phyloP scores from a whole-genome alignment of 1,284 basidiomycete genomes.

The Malassezia nana region DNA sequence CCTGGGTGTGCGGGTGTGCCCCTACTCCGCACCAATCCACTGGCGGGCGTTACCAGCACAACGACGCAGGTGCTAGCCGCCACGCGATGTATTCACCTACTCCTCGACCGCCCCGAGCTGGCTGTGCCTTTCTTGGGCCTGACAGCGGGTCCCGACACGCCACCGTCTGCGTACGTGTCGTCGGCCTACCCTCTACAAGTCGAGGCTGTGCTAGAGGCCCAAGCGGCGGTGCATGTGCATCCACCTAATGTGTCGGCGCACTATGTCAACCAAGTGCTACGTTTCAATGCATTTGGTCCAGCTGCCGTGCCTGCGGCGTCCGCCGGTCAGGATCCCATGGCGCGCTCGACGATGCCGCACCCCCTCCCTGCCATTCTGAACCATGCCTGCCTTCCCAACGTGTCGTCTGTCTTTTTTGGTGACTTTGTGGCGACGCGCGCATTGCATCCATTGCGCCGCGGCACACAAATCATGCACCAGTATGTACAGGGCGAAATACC shows the following conservation, averaged over 20 bases:
- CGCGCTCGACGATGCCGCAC: slow-evolving; percentile 43
- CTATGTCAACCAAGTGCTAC: slow-evolving; percentile 45
- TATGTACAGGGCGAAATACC: slow-evolving; percentile 43
- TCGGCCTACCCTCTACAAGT: slow-evolving; percentile 30
- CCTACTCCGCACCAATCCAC: slow-evolving; percentile 31
- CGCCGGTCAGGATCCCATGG: slow-evolving; percentile 18
- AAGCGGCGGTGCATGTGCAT: not conserved
- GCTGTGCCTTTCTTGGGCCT: slow-evolving; percentile 37
- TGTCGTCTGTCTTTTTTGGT: slow-evolving; percentile 44
- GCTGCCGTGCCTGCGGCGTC: slow-evolving; percentile 28
- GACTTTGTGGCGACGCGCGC: slow-evolving; percentile 43
- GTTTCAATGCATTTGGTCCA: slow-evolving; percentile 47
- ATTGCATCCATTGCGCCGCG: slow-evolving; percentile 28
- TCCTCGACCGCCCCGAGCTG: slow-evolving; percentile 36
- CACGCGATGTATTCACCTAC: slow-evolving; percentile 37
- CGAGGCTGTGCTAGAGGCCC: not conserved
- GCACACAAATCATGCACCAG: slow-evolving; percentile 46
- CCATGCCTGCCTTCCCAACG: slow-evolving; percentile 45
- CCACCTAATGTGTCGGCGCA: slow-evolving; percentile 14
- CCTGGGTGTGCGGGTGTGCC: slow-evolving; percentile 24
- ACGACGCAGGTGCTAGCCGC: slow-evolving; percentile 45
- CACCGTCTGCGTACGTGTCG: slow-evolving; percentile 24
- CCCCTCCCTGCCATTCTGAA: slow-evolving; percentile 46
- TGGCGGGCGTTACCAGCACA: slow-evolving; percentile 37
- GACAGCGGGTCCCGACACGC: slow-evolving; percentile 37